Evolutionary conservation across 306 rosid species (phyloP), one percentile per base, ranked within the genome.

Genomic region (Ziziphus jujuba): DNA sequence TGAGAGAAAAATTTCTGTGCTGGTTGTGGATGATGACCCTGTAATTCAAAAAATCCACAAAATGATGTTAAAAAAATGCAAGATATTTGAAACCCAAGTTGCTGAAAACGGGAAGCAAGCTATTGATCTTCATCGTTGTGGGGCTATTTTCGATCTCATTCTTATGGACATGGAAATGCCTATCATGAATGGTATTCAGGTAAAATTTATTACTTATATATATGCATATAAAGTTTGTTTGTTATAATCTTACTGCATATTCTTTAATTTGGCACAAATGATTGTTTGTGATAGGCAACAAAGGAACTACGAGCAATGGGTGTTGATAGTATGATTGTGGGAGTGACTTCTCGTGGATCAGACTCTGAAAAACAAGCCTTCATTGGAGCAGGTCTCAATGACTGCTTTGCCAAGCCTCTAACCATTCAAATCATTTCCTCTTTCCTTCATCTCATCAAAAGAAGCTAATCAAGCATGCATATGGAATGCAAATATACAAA

Each of bases 161-260:
- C 63, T 72, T 48, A 78, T 78, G 68, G 82, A 78, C 34, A 19
- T 57, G 63, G 78, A 73, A 47, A 72, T 78, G 82, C 75, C 82
- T 14, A 2, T 68, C 50, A 72, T 72, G 78, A 65, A 67, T 56
- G 82, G 82, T 6, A 6, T 25, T 11, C 55, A 78, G 82, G 82
- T 78, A 75, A 23, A 19, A 7, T 5, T 15, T 12, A 5, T 31
- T 28, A 0, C 7, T n/a, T 38, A 38, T 10, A 5, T 25, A 17
- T 12, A 14, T 12, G 4, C 22, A 49, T n/a, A 45, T 45, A 45
- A 9, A 15, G 11, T 45, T 45, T 9, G 17, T 47, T n/a, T 47
- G 4, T 11, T 47, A 47, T 47, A 47, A 2, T 11, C 11, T 7
- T 47, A 10, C 51, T 47, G 3, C 13, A 3, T 11, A n/a, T n/a